Conservation (phyloP, 768 basidiomycete species). For the Suillus discolor region DNA sequence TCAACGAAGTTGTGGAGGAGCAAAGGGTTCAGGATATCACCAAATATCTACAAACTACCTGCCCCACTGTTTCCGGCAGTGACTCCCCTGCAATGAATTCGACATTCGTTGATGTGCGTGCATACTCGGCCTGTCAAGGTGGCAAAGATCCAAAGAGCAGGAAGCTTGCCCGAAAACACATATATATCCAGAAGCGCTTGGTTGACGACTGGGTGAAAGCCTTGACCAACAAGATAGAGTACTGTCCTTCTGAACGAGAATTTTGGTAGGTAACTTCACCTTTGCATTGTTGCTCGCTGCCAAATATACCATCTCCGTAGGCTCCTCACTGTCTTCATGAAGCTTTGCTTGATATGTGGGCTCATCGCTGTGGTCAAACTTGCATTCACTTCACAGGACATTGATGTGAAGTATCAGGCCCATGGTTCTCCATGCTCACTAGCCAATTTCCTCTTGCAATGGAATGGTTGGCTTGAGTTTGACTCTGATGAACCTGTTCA, state of each 20-base stretch:
- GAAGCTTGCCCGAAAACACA: neutral
- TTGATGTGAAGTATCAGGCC: neutral
- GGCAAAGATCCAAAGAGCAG: neutral
- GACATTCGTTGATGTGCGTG: neutral
- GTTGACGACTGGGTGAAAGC: neutral
- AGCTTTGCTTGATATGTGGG: neutral
- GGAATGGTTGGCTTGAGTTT: neutral
- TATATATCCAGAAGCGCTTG: neutral
- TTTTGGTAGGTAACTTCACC: too few relatives aligned
- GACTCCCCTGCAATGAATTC: neutral
- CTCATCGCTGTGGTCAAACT: neutral
- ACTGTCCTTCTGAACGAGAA: too few relatives aligned
- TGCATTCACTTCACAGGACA: neutral
- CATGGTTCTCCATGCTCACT: neutral
- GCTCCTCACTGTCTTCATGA: neutral
- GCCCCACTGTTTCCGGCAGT: neutral
- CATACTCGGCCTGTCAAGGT: neutral
- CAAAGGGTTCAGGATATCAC: neutral
- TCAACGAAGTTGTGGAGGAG: neutral
- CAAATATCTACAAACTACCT: neutral
- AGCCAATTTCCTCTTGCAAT: neutral
- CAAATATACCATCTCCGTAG: neutral
- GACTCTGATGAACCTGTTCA: neutral
- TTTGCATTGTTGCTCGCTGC: neutral
- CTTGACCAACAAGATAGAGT: too few relatives aligned